Conservation (phyloP, 1,139 yeast genomes). For the Zygosaccharomyces sapae region DNA sequence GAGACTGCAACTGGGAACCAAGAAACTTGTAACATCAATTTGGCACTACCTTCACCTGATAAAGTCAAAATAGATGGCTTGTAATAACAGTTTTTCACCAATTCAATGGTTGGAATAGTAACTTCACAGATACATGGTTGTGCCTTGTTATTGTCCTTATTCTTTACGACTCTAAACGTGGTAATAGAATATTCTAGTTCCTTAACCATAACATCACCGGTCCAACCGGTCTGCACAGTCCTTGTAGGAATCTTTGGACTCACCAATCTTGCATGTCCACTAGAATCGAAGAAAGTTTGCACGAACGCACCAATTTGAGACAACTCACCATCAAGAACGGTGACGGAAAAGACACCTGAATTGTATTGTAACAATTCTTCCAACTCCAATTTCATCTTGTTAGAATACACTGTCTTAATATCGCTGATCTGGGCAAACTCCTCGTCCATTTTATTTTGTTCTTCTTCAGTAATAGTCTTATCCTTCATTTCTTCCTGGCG, state of each 20-base stretch:
- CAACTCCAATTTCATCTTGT: slow-evolving; percentile 56
- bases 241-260: slow-evolving; percentile 47
- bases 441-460: slow-evolving; percentile 26
- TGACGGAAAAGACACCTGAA: slow-evolving; percentile 73
- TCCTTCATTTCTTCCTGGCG: slow-evolving; percentile 29
- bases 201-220: slow-evolving; percentile 69
- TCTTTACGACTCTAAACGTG: slow-evolving; percentile 56
- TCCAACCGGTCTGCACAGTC: slow-evolving; percentile 47
- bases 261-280: slow-evolving; percentile 57
- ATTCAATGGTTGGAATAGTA: slow-evolving; percentile 61
- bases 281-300: slow-evolving; percentile 72
- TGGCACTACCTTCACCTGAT: slow-evolving; percentile 44
- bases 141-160: slow-evolving; percentile 49
- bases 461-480: slow-evolving; percentile 31
- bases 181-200: slow-evolving; percentile 73
- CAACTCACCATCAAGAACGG: slow-evolving; percentile 56
- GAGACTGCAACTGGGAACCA: slow-evolving; percentile 72
- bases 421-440: slow-evolving; percentile 39
- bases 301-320: slow-evolving; percentile 54
- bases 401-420: slow-evolving; percentile 39
- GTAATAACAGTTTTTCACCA: slow-evolving; percentile 62
- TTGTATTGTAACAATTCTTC: slow-evolving; percentile 59
- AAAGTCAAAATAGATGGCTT: slow-evolving; percentile 56
- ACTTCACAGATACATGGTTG: slow-evolving; percentile 61
- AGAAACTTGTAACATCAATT: slow-evolving; percentile 57